phyloP scores from a whole-genome alignment of 2,329 filamentous ascomycete species.

The Rutstroemia sp. region DNA sequence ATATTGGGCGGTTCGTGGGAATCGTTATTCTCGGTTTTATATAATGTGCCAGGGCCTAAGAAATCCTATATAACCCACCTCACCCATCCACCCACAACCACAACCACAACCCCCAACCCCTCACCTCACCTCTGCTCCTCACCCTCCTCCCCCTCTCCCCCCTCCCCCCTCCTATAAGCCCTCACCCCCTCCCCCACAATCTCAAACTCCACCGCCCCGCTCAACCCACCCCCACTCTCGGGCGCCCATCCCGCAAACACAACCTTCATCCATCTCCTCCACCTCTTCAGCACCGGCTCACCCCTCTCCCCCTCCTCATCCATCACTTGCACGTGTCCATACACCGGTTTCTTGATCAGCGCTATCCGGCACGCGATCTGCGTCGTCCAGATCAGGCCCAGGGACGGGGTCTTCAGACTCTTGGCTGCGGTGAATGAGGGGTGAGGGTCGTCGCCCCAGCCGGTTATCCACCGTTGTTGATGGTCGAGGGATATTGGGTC shows the following conservation, averaged over 20 bases:
- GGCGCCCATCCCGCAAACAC: slow-evolving; percentile 78
- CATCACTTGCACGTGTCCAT: slow-evolving; percentile 29
- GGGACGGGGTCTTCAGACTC: slow-evolving; percentile 70
- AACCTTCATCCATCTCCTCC: slow-evolving; percentile 76
- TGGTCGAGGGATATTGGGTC: slow-evolving; percentile 70
- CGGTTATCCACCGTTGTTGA: slow-evolving; percentile 91
- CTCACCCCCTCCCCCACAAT: slow-evolving; percentile 60
- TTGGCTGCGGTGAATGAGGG: slow-evolving; percentile 25
- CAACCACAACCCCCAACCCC: background rate
- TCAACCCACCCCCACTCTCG: slow-evolving; percentile 41
- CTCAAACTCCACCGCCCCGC: slow-evolving; percentile 61
- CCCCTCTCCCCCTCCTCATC: slow-evolving; percentile 34
- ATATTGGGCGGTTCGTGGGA: too few relatives aligned
- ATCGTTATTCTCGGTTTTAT: too few relatives aligned
- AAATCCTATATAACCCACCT: too few relatives aligned
- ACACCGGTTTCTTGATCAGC: slow-evolving; percentile 62
- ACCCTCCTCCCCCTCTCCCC: slow-evolving; percentile 10
- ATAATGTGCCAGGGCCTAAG: too few relatives aligned
- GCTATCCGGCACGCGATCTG: slow-evolving; percentile 80
- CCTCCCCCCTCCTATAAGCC: slow-evolving; percentile 17
- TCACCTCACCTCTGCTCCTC: background rate
- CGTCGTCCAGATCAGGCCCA: slow-evolving; percentile 86
- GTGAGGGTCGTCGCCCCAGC: slow-evolving; percentile 71
- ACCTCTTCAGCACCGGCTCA: slow-evolving; percentile 45
- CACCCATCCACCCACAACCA: background rate